These are phyloP conservation scores for Glutinoglossum americanum DNA, from an alignment of 495 filamentous ascomycete genomes.

Conservation along the genomic window DNA sequence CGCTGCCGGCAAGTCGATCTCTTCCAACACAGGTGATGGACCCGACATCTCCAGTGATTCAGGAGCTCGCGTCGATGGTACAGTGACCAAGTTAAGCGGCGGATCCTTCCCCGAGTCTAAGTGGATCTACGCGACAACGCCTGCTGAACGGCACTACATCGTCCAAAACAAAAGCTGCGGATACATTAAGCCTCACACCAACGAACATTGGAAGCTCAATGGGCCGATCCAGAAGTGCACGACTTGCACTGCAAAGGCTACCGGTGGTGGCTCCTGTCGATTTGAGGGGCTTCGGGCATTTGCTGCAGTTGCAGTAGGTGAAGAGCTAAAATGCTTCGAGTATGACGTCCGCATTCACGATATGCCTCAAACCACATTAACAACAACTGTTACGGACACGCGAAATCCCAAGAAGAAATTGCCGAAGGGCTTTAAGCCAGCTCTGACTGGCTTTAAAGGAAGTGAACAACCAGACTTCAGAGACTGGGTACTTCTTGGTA, in stretches of 20 bases:
- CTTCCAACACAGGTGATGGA: background rate
- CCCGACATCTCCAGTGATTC: background rate
- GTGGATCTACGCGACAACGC: background rate
- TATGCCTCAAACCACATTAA: background rate
- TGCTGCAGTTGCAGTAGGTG: background rate
- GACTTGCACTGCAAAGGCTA: slow-evolving; percentile 11
- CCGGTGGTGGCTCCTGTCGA: slow-evolving; percentile 8
- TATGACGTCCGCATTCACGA: background rate
- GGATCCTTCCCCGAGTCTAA: background rate
- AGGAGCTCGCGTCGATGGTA: background rate
- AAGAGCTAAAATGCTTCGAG: background rate
- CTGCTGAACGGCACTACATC: background rate
- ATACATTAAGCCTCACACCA: background rate
- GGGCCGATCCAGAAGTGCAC: slow-evolving; percentile 7
- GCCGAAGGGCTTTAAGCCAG: background rate
- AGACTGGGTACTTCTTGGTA: background rate
- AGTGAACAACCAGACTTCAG: background rate
- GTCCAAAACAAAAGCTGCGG: background rate
- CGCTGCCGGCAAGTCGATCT: no score
- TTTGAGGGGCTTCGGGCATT: slow-evolving; percentile 11
- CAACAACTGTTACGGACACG: background rate
- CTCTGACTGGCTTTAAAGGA: background rate
- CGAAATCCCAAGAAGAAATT: background rate
- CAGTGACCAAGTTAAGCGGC: background rate
- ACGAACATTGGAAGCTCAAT: background rate